These are phyloP conservation scores for Lodderomyces jiufengensis DNA, from an alignment of 1,139 yeast genomes.

Conservation along the genomic window DNA sequence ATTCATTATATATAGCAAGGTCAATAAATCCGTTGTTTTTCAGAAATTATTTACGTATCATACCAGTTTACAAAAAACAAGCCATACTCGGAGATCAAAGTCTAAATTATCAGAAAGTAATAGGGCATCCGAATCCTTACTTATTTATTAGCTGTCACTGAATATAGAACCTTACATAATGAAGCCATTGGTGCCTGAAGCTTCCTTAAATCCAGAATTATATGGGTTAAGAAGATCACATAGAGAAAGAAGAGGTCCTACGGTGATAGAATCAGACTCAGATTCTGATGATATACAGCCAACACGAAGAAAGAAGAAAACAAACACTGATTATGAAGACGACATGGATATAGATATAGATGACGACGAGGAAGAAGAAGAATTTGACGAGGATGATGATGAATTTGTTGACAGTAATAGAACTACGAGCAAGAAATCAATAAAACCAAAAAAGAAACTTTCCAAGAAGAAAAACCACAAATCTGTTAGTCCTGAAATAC, in stretches of 20 bases:
- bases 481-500: constrained; percentile 13
- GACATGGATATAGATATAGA: constrained; percentile 26
- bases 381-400: constrained; percentile 29
- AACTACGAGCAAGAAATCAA: constrained; percentile 18
- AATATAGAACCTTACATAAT: no score
- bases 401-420: constrained; percentile 25
- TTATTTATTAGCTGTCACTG: no score
- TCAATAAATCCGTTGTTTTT: no score
- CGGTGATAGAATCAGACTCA: constrained; percentile 40
- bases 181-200: constrained; percentile 26
- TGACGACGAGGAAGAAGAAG: constrained; percentile 22
- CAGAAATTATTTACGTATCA: no score
- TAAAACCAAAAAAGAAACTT: constrained; percentile 9
- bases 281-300: constrained; percentile 20
- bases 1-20: no score
- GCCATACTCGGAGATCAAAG: no score
- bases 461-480: constrained; percentile 18
- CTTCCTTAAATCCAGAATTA: constrained; percentile 71
- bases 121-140: no score
- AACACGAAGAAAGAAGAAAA: constrained; percentile 16
- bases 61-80: no score
- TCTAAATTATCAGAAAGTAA: no score
- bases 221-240: constrained; percentile 89
- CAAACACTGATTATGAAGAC: constrained; percentile 22
- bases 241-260: constrained; percentile 53